phyloP scores from a whole-genome alignment of 805 yeast species.

The Zygosaccharomyces siamensis region DNA sequence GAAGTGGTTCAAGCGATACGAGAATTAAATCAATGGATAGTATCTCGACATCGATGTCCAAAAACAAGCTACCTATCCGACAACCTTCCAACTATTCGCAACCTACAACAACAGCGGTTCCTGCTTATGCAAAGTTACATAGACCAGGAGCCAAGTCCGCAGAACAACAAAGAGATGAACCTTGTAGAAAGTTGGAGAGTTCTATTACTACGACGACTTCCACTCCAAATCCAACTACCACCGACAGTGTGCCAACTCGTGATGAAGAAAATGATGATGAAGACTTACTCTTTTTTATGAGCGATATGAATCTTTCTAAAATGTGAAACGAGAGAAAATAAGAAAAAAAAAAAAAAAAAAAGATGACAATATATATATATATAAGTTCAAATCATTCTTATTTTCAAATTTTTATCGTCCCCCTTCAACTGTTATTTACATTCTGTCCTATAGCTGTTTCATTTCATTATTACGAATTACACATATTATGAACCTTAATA shows the following conservation, averaged over 20 bases:
- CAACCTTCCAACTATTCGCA: slow-evolving; percentile 30
- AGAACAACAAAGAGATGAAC: slow-evolving; percentile 6
- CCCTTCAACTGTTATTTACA: not conserved
- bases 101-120: slow-evolving; percentile 31
- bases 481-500: not conserved
- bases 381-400: not conserved
- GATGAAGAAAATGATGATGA: slow-evolving; percentile 52
- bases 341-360: not conserved
- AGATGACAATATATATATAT: too few species aligned
- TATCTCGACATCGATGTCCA: slow-evolving; percentile 25
- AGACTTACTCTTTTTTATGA: slow-evolving; percentile 65
- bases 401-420: not conserved
- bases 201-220: slow-evolving; percentile 2
- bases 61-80: slow-evolving; percentile 24
- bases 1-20: slow-evolving; percentile 5
- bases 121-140: slow-evolving; percentile 35
- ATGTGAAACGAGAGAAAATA: not conserved
- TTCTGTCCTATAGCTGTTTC: not conserved
- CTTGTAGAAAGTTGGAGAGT: not conserved
- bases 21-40: slow-evolving; percentile 25
- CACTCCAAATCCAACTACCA: slow-evolving; percentile 4
- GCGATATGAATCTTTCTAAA: slow-evolving; percentile 56
- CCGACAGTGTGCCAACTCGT: slow-evolving; percentile 32
- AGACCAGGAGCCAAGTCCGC: slow-evolving; percentile 25
- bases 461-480: not conserved